Base-by-base conservation (phyloP, 1,284 basidiomycete species). In the Cronartium quercuum region DNA sequence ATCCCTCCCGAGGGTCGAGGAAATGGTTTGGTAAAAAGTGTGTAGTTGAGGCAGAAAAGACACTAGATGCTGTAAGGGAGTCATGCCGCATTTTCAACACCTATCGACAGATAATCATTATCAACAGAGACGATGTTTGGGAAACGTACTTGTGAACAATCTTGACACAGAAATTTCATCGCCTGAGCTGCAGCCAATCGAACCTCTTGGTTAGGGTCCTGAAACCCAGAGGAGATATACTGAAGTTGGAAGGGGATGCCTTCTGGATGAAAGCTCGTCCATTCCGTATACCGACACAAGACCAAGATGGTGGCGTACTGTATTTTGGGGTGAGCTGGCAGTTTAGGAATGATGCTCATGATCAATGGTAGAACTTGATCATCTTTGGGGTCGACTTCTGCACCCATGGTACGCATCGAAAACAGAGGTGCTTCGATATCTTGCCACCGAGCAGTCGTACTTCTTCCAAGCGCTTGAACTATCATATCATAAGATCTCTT, bases 321-420 rank as follows among this genome's bases (percentile, higher is more conserved):
- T 77, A 99, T 90, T 75, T 89, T 88, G 55, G 94, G 94, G 81
- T 98, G 95, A 64, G 86, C 84, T 0, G 96, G 96, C 15, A 99
- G 88, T 35, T 87, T 89, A 10, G 95, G 92, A 57, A 99, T 88
- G 62, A 98, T 86, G 79, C 94, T 91, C 88, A 99, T 92, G 80
- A 98, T 95, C 81, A 92, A 91, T 0, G 94, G 94, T 29, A 98
- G 88, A 57, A 92, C 89, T 76, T 87, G 87, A 76, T 92, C 87
- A 81, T 98, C 94, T 51, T 86, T 84, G 7, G 88, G 85, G 79
- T 97, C 91, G 24, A 98, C 87, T 82, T 96, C 90, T 6, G 93
- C 94, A 24, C 96, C 96, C 93, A 99, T 98, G 3, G 94, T 94
- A 66, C 96, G 87, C 90, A 99, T 90, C 13, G 94, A 93, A 83